phyloP scores from a whole-genome alignment of 345 rosid genomes.

The Euphorbia peplus region DNA sequence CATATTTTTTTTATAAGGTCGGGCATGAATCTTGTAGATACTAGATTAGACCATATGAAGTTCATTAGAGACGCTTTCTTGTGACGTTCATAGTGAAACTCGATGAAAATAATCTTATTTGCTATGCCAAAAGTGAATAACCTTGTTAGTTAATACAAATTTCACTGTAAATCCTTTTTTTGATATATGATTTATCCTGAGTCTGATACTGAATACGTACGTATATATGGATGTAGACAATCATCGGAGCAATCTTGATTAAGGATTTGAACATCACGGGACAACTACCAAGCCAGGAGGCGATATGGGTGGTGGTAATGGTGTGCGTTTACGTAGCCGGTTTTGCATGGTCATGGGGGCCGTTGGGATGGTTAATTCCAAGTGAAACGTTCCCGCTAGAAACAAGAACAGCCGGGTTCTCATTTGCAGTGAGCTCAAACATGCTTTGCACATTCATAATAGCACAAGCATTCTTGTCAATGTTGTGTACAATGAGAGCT shows the following conservation, averaged over 20 bases:
- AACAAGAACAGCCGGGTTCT: slow-evolving; percentile 57
- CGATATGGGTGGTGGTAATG: slow-evolving; percentile 42
- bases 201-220: too few species aligned
- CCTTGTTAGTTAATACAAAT: too few species aligned
- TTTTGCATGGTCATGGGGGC: slow-evolving; percentile 91
- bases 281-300: slow-evolving; percentile 33
- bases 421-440: slow-evolving; percentile 61
- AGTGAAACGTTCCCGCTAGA: slow-evolving; percentile 70
- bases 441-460: slow-evolving; percentile 81
- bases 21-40: too few species aligned
- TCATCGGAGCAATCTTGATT: slow-evolving; percentile 47
- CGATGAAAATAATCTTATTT: too few species aligned
- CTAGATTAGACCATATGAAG: too few species aligned
- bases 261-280: slow-evolving; percentile 34
- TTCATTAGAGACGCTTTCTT: too few species aligned
- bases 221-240: slow-evolving; percentile 36
- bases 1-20: too few species aligned
- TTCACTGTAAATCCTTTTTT: too few species aligned
- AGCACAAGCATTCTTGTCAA: slow-evolving; percentile 73
- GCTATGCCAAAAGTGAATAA: too few species aligned
- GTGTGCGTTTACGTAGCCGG: slow-evolving; percentile 57
- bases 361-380: slow-evolving; percentile 73
- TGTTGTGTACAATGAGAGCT: slow-evolving; percentile 48
- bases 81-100: too few species aligned
- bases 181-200: too few species aligned